phyloP scores from a whole-genome alignment of 78 protist species.

The Protostelium mycophagum region DNA sequence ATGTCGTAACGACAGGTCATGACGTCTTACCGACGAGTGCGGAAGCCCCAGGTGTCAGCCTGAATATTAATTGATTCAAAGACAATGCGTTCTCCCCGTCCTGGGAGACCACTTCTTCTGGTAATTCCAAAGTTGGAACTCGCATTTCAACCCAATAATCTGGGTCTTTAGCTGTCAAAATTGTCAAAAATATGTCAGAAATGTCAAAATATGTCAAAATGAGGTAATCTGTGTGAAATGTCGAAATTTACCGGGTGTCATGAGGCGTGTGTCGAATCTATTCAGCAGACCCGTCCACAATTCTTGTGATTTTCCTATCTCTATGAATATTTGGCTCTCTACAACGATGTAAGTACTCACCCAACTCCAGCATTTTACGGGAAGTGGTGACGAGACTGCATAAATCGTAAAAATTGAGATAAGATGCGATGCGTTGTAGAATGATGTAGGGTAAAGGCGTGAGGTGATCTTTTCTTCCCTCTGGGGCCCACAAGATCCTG shows the following conservation, averaged over 20 bases:
- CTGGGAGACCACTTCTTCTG: background rate
- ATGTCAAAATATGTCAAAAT: too few relatives aligned
- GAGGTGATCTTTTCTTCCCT: background rate
- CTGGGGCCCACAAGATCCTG: background rate
- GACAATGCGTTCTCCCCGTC: background rate
- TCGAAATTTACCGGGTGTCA: background rate
- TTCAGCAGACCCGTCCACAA: background rate
- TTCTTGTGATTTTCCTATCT: background rate
- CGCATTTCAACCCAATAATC: background rate
- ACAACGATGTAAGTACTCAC: too few relatives aligned
- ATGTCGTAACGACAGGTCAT: too few relatives aligned
- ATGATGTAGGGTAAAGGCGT: background rate
- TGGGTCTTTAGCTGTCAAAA: background rate
- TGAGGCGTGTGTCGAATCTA: background rate
- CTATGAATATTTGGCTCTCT: background rate
- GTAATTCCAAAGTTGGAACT: background rate
- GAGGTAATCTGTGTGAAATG: background rate
- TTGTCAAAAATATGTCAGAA: too few relatives aligned
- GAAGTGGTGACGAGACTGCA: background rate
- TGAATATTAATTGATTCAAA: background rate
- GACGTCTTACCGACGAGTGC: background rate
- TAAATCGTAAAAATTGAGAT: background rate
- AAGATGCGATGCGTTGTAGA: background rate
- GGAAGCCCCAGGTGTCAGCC: background rate
- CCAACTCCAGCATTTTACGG: too few relatives aligned